Percentiles rank a stretch among this genome's conserved stretches.
Evolutionary conservation across 768 basidiomycete species (phyloP).

Genomic region (Cyclocybe cylindracea): DNA sequence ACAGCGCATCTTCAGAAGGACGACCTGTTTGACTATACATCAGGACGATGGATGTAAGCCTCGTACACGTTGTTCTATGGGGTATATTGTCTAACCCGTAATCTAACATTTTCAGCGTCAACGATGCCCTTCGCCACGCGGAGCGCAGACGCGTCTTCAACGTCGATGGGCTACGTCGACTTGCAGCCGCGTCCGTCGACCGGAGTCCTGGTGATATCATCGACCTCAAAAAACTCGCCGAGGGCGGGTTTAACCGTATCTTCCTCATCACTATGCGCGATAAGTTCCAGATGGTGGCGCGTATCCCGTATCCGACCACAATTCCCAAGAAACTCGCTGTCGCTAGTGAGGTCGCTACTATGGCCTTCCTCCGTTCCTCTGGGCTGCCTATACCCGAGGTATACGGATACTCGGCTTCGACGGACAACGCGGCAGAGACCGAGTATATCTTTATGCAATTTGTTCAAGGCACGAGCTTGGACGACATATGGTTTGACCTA

Average conservation of each 20-base stretch:
- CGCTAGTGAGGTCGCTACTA: slow-evolving; percentile 50
- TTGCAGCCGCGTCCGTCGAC: slow-evolving; percentile 44
- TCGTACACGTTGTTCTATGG: slow-evolving; percentile 26
- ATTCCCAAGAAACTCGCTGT: slow-evolving; percentile 37
- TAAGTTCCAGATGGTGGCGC: slow-evolving; percentile 37
- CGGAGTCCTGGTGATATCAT: slow-evolving; percentile 38
- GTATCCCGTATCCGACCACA: slow-evolving; percentile 39
- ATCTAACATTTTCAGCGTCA: slow-evolving; percentile 30
- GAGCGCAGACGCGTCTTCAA: slow-evolving; percentile 45
- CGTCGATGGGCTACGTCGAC: slow-evolving; percentile 35
- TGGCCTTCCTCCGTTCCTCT: slow-evolving; percentile 37
- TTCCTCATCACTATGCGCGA: slow-evolving; percentile 40
- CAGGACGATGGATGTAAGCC: slow-evolving; percentile 46
- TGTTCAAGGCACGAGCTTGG: slow-evolving; percentile 32
- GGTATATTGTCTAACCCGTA: slow-evolving; percentile 27
- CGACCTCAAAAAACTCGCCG: slow-evolving; percentile 41
- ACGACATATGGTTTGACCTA: slow-evolving; percentile 41
- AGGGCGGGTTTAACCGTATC: slow-evolving; percentile 43
- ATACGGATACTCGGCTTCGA: slow-evolving; percentile 38
- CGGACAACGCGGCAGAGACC: slow-evolving; percentile 40
- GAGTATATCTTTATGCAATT: slow-evolving; percentile 51
- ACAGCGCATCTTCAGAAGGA: slow-evolving; percentile 22
- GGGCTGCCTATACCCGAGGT: slow-evolving; percentile 43
- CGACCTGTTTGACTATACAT: slow-evolving; percentile 42
- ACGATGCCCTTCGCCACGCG: slow-evolving; percentile 43